Evolutionary conservation across 1,284 basidiomycete species (phyloP), one percentile per base, ranked within the genome.

Genomic region (Malassezia psittaci): DNA sequence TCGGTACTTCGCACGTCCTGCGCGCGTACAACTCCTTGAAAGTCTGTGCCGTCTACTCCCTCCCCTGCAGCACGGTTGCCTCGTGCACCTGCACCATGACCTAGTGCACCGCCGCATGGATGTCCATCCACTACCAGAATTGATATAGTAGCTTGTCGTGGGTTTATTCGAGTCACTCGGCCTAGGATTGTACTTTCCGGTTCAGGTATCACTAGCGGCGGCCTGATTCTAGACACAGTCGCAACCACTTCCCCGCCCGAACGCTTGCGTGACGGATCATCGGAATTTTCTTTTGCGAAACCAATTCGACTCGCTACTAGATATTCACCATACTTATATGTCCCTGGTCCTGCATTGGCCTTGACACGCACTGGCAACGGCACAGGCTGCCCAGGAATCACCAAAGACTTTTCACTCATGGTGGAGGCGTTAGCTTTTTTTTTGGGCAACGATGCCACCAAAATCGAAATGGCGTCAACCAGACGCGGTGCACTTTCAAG

Each of bases 401-500:
- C 38, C 1, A 64, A 51, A 32, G 48, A 12, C 10, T 42, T 59
- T 32, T 2, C 33, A 54, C 46, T 10, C 59, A 53, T 18, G 54
- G 37, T 21, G 52, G 38, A 40, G 38, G 42, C 42, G 37, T 34
- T 19, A 39, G 5, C 34, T 42, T 35, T 47, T 50, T 41, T 49
- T 38, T 18, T 18, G 6, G 11, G 5, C 18, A 34, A 61, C 29
- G 43, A 69, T 68, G 67, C 63, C 66, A n/a, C 52, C 64, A 40
- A 69, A 66, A 36, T 93, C 90, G 29, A 83, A 90, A 68, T 98
- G 88, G 79, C 85, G 90, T 62, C 84, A 85, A 66, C 86, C 89
- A 10, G 86, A 87, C 6, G 83, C 86, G 53, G 84, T 87, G 74
- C 90, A 96, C 76, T 96, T 91, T 68, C 90, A 96, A 79, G 86